Conservation (phyloP, 352 stramenopile genomes). For the Phytopythium oedochilum region DNA sequence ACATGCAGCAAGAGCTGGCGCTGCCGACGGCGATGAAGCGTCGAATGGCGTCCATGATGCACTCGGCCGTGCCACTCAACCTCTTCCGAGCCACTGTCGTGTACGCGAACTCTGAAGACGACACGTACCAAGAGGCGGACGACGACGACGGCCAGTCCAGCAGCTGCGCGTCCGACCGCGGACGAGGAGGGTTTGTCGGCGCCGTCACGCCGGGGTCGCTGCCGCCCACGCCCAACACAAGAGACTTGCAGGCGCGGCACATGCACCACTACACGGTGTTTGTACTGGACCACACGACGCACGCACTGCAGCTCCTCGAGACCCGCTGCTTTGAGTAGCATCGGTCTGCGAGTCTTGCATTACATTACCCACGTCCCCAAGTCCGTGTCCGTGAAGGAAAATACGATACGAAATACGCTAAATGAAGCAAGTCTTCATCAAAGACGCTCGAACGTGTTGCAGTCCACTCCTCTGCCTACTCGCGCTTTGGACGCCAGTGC, state of each 20-base stretch:
- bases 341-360: no score
- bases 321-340: constrained; percentile 11
- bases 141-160: constrained; percentile 16
- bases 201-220: constrained; percentile 73
- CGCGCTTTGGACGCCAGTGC: constrained; percentile 21
- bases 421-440: no score
- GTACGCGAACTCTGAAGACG: constrained; percentile 17
- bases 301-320: constrained; percentile 60
- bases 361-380: no score
- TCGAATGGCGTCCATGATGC: constrained; percentile 78
- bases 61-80: constrained; percentile 67
- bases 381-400: not conserved
- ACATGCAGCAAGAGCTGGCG: constrained; percentile 66
- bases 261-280: constrained; percentile 75
- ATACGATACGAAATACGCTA: not conserved
- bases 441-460: no score
- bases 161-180: constrained; percentile 1
- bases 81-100: constrained; percentile 68
- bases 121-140: constrained; percentile 9
- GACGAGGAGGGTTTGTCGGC: constrained; percentile 26
- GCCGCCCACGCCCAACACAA: constrained; percentile 73
- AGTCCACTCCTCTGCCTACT: constrained; percentile 5
- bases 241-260: constrained; percentile 61
- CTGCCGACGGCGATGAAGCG: constrained; percentile 60
- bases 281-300: constrained; percentile 70